Evolutionary conservation across 2,329 filamentous ascomycete genomes (phyloP), one percentile per base, ranked within the genome.

Genomic region (Botrytis tulipae): DNA sequence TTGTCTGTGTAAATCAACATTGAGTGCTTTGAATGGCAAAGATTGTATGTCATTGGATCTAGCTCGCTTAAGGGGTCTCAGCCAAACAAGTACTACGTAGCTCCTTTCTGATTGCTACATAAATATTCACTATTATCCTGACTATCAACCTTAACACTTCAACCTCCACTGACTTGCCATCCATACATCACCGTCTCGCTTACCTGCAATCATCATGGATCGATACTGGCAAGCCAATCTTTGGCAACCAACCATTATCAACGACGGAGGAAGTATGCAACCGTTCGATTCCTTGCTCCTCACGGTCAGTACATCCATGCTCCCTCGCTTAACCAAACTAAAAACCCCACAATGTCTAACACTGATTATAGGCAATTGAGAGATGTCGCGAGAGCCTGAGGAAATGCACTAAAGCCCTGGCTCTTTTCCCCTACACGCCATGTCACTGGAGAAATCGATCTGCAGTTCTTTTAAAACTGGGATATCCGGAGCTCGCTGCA

Each of bases 401-500:
- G 32, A 10, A 22, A 4, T 65, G 18, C n/a, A 65, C 62, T 9
- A 7, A 46, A 29, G 7, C 3, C 12, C 12, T 44, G 25, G 9
- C 42, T 7, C 20, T 3, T 32, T 59, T 70, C 9, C 67, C 74
- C 4, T 70, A 73, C 12, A 29, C 60, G 1, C 70, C 62, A 32
- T 20, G 29, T 14, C 32, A 40, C 37, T 76, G 75, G 75, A 35
- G 42, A 40, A 22, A 29, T n/a, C 71, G 71, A 60, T 61, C 63
- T 40, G 46, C 59, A n/a, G 29, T 40, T 6, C 61, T 75, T 37
- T 12, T 73, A 6, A 22, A 63, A 25, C n/a, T 76, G 5, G 71
- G 69, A 4, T 76, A 61, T 48, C 72, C 73, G 9, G 73, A 76
- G 46, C 73, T 76, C 4, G 71, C 68, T 3, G 73, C 73, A n/a